Percentiles rank a stretch among this genome's conserved stretches.
These are phyloP conservation scores for Chrysoporthe deuterocubensis DNA, from an alignment of 2,329 filamentous ascomycete species.

Conservation along the genomic window DNA sequence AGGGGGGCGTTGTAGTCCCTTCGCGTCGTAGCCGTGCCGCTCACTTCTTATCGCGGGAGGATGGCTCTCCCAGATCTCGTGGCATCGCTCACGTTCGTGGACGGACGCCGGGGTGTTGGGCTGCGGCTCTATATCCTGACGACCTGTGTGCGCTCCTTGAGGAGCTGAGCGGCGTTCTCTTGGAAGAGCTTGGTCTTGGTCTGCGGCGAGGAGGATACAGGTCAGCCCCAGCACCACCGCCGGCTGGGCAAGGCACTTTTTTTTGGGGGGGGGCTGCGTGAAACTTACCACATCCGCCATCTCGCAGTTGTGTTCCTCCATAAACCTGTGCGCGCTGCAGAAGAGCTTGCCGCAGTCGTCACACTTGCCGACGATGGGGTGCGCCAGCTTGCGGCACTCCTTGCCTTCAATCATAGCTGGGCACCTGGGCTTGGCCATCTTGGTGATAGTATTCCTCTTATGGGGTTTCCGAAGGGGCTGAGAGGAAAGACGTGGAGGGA, in stretches of 20 bases:
- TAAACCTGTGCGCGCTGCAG: slow-evolving; percentile 90
- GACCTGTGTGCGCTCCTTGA: slow-evolving; percentile 89
- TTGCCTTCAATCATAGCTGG: slow-evolving; percentile 82
- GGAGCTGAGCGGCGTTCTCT: slow-evolving; percentile 89
- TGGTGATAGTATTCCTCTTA: slow-evolving; percentile 1
- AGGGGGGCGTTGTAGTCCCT: neutral
- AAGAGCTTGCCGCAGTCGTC: slow-evolving; percentile 92
- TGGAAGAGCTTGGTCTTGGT: slow-evolving; percentile 98
- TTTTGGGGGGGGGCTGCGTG: slow-evolving; percentile 40
- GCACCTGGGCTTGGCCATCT: slow-evolving; percentile 79
- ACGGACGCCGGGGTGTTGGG: neutral
- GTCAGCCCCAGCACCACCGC: slow-evolving; percentile 10
- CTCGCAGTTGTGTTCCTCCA: slow-evolving; percentile 93
- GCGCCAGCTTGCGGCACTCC: slow-evolving; percentile 64
- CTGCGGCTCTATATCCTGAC: slow-evolving; percentile 61
- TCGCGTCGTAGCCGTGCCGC: no score
- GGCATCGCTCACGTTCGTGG: neutral
- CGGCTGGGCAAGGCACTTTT: no score
- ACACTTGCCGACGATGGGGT: slow-evolving; percentile 95
- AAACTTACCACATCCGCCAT: slow-evolving; percentile 83
- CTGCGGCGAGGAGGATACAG: slow-evolving; percentile 41
- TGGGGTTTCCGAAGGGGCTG: neutral
- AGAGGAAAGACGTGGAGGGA: neutral
- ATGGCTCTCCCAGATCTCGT: neutral
- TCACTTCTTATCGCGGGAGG: no score